Conservation (phyloP, 176 grass and related monocot species). For the Triticum timopheevii region DNA sequence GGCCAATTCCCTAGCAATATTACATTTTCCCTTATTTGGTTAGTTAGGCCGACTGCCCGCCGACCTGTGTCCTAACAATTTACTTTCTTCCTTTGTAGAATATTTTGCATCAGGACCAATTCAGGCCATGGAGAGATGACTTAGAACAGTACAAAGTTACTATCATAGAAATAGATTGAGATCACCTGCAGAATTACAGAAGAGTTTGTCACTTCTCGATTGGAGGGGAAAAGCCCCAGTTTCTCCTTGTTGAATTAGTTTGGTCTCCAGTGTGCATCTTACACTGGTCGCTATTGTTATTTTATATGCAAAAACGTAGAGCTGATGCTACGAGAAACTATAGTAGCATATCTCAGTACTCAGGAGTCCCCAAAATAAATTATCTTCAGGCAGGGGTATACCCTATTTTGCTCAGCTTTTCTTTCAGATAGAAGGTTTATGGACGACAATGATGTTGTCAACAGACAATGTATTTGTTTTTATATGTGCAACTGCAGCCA, state of each 20-base stretch:
- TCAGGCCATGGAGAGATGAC: slow-evolving; percentile 56
- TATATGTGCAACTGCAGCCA: neutral
- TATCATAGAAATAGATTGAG: slow-evolving; percentile 13
- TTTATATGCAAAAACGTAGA: slow-evolving; percentile 3
- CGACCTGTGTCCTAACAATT: neutral
- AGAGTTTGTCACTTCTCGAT: neutral
- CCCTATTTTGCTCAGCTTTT: too few relatives aligned
- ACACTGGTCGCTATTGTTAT: neutral
- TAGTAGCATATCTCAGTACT: too few relatives aligned
- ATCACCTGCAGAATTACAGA: neutral
- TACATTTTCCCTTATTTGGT: neutral
- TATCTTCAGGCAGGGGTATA: too few relatives aligned
- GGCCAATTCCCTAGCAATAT: neutral
- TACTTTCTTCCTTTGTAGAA: slow-evolving; percentile 54
- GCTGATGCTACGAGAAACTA: neutral
- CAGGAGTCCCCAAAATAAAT: too few relatives aligned
- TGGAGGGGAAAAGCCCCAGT: neutral
- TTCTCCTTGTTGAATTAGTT: neutral
- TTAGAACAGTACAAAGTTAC: slow-evolving; percentile 24
- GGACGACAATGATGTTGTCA: neutral
- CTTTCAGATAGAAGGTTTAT: neutral
- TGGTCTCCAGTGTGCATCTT: neutral
- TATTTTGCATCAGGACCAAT: slow-evolving; percentile 46
- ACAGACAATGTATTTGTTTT: neutral
- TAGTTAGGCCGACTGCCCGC: neutral